Evolutionary conservation across 495 filamentous ascomycete species (phyloP).

Genomic region (Daldinia grandis): DNA sequence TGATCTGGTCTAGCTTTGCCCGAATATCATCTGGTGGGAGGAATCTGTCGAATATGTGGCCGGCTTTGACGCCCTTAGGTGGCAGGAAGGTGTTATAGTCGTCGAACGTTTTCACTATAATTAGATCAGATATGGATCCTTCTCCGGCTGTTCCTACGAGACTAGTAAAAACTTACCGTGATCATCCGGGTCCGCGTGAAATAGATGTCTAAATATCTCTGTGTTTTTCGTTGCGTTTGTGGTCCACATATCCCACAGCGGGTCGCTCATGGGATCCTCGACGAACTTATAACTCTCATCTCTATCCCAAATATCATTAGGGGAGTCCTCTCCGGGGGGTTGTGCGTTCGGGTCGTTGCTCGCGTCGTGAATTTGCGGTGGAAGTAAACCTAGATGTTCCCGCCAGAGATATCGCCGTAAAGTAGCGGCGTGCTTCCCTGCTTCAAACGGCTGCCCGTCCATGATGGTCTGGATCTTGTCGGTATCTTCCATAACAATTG

Average conservation of each 20-base stretch:
- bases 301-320: slow-evolving; percentile 71
- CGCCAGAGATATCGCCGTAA: slow-evolving; percentile 89
- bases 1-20: slow-evolving; percentile 77
- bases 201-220: slow-evolving; percentile 82
- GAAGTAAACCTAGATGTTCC: slow-evolving; percentile 87
- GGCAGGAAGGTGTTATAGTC: slow-evolving; percentile 85
- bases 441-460: slow-evolving; percentile 78
- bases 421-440: slow-evolving; percentile 78
- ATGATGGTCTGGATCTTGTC: slow-evolving; percentile 75
- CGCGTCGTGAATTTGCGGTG: slow-evolving; percentile 76
- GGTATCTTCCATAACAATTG: slow-evolving; percentile 90
- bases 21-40: slow-evolving; percentile 74
- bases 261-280: slow-evolving; percentile 79
- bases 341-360: slow-evolving; percentile 79
- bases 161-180: slow-evolving; percentile 58
- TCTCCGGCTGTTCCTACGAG: background rate
- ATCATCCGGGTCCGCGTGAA: slow-evolving; percentile 93
- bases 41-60: slow-evolving; percentile 84
- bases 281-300: slow-evolving; percentile 77
- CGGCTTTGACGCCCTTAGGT: slow-evolving; percentile 73
- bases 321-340: slow-evolving; percentile 73
- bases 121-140: slow-evolving; percentile 11
- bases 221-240: slow-evolving; percentile 79
- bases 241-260: slow-evolving; percentile 88
- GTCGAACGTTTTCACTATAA: slow-evolving; percentile 78